phyloP scores from a whole-genome alignment of 2,329 filamentous ascomycete species.

The Colletotrichum kahawae region DNA sequence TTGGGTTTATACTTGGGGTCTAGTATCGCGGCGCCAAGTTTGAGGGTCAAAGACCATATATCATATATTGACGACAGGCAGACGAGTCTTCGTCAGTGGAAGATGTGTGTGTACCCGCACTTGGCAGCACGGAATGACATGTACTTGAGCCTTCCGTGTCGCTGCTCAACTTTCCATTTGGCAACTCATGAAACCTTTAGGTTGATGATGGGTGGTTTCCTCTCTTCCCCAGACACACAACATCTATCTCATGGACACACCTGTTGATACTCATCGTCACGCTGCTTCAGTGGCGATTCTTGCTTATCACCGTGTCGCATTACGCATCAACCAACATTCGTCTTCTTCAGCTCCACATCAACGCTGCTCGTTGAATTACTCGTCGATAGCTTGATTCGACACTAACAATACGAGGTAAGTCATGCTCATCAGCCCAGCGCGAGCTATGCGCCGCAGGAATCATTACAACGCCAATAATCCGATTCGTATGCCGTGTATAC shows the following conservation, averaged over 20 bases:
- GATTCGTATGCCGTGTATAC: not conserved
- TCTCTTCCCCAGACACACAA: not conserved
- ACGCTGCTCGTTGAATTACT: not conserved
- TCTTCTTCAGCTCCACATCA: not conserved
- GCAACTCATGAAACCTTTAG: not conserved
- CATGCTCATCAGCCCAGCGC: not conserved
- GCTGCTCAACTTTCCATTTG: not conserved
- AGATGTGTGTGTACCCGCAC: not conserved
- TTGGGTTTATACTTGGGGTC: not conserved
- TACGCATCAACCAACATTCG: not conserved
- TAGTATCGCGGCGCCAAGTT: not conserved
- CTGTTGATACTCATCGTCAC: not conserved
- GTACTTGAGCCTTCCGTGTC: not conserved
- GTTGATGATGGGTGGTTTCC: not conserved
- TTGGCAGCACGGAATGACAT: not conserved
- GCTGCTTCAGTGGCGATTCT: not conserved
- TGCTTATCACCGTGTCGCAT: not conserved
- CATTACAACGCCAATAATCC: not conserved
- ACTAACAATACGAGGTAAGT: conserved; percentile 1
- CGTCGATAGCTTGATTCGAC: not conserved
- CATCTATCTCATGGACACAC: not conserved
- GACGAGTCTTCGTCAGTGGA: not conserved
- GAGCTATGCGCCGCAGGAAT: not conserved
- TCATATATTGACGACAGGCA: not conserved
- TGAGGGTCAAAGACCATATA: not conserved